Conservation (phyloP, 139 green algal species). For the Chlamydomonas sp. region DNA sequence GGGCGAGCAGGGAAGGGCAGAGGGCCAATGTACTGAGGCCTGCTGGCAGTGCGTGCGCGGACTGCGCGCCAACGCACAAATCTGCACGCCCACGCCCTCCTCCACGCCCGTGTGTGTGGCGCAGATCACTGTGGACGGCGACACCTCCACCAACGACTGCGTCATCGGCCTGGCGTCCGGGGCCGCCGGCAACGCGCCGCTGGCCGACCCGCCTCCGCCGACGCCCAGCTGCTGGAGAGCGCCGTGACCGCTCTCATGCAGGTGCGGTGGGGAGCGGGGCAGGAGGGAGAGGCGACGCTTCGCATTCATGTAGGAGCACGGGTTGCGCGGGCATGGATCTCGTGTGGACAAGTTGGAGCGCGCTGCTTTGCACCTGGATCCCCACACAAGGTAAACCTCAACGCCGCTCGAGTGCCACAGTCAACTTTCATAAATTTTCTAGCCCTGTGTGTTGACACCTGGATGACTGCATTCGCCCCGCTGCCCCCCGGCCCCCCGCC, state of each 20-base stretch:
- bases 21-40: neutral
- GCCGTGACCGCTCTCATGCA: constrained; percentile 92
- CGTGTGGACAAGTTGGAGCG: no score
- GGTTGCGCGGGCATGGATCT: no score
- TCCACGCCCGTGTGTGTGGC: neutral
- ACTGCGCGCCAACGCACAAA: no score
- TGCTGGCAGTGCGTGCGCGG: neutral
- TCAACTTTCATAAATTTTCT: no score
- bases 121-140: constrained; percentile 79
- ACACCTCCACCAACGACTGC: constrained; percentile 93
- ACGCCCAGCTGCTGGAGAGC: constrained; percentile 80
- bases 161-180: constrained; percentile 88
- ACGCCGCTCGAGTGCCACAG: no score
- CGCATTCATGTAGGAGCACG: no score
- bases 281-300: neutral
- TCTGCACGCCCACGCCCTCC: neutral
- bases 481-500: neutral
- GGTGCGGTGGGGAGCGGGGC: constrained; percentile 38
- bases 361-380: no score
- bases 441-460: no score
- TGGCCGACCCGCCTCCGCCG: constrained; percentile 70
- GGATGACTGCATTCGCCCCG: no score
- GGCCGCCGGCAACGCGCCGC: constrained; percentile 60
- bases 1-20: neutral
- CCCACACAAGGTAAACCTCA: no score